Evolutionary conservation across 768 basidiomycete genomes (phyloP).

Genomic region (Clitopilus passeckerianus): DNA sequence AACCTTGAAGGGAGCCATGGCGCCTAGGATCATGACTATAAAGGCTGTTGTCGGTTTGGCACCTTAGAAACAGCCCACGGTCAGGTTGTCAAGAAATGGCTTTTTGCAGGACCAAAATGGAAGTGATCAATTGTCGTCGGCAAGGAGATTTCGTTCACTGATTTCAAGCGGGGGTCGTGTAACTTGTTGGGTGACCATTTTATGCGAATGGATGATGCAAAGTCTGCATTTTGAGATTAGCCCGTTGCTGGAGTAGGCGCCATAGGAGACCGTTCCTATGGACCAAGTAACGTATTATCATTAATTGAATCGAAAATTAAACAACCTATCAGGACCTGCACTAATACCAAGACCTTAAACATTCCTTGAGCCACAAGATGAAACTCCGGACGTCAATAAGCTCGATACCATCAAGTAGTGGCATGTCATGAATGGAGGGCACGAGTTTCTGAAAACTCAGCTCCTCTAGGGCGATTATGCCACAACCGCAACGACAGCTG

Average conservation of each 20-base stretch:
- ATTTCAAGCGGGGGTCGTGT: conserved; percentile 8
- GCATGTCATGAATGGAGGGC: background rate
- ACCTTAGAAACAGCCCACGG: conserved; percentile 55
- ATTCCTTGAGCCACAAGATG: background rate
- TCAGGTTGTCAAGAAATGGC: conserved; percentile 48
- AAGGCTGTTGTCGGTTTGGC: conserved; percentile 24
- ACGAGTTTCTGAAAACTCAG: background rate
- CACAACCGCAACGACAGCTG: background rate
- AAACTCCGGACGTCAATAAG: background rate
- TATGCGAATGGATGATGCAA: conserved; percentile 3
- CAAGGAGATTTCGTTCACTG: conserved; percentile 50
- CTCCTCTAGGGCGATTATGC: background rate
- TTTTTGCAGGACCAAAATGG: conserved; percentile 32
- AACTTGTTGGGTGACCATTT: background rate
- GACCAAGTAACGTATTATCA: background rate
- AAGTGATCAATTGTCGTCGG: conserved; percentile 50
- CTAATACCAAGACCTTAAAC: background rate
- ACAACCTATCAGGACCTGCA: no score
- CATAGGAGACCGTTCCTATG: background rate
- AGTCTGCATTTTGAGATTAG: background rate
- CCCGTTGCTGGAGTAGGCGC: background rate
- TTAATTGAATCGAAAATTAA: background rate
- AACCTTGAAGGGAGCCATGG: conserved; percentile 26
- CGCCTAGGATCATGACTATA: conserved; percentile 29
- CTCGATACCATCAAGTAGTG: background rate